Conservation (phyloP, 192 early-diverging fungal species). For the Entophlyctis helioformis region DNA sequence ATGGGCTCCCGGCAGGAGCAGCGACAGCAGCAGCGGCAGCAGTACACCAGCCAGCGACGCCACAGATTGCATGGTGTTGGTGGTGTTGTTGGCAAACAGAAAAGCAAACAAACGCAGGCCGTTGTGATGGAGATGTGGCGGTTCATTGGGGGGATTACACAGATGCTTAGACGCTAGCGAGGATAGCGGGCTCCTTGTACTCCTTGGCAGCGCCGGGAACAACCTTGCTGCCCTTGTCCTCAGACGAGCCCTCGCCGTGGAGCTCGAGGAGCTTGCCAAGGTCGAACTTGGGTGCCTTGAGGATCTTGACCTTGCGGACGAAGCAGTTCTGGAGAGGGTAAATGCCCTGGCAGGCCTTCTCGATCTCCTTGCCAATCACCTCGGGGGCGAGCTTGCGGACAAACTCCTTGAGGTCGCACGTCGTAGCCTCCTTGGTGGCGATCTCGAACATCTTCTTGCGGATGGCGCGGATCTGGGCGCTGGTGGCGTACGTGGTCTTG, state of each 20-base stretch:
- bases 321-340: conserved; percentile 96
- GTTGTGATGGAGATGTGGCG: too few relatives aligned
- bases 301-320: conserved; percentile 97
- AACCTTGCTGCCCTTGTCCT: conserved; percentile 69
- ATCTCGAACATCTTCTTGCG: conserved; percentile 99
- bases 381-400: conserved; percentile 95
- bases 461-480: conserved; percentile 92
- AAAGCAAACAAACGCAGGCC: too few relatives aligned
- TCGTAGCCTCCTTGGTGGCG: conserved; percentile 71
- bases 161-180: too few relatives aligned
- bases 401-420: conserved; percentile 89
- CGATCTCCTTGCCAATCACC: conserved; percentile 93
- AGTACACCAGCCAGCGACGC: too few relatives aligned
- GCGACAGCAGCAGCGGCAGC: conserved; percentile 1
- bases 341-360: conserved; percentile 94
- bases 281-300: conserved; percentile 96
- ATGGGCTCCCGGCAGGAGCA: not conserved
- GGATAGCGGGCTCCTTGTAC: conserved; percentile 91
- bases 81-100: too few relatives aligned
- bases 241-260: conserved; percentile 74
- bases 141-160: too few relatives aligned
- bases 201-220: conserved; percentile 59
- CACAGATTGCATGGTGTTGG: too few relatives aligned
- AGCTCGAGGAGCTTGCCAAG: conserved; percentile 92
- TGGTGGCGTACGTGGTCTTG: conserved; percentile 97